A percentile compares a stretch with the other conserved stretches of the same genome.
These are phyloP conservation scores for Fagopyrum tataricum DNA, from an alignment of 148 eudicot genomes.

Conservation along the genomic window DNA sequence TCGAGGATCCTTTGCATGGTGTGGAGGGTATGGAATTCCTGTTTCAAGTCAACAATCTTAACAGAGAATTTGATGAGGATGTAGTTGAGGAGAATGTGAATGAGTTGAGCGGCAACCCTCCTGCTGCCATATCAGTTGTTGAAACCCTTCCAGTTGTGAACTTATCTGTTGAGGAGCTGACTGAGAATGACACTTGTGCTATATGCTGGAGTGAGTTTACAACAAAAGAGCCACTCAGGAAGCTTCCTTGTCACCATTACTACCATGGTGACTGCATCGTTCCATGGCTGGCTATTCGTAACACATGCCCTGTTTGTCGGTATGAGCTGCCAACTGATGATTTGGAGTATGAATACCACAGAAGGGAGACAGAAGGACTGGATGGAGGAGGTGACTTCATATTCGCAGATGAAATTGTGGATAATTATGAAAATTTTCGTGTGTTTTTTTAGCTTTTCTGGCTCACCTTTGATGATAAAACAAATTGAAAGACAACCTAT, in stretches of 20 bases:
- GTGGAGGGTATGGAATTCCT: constrained; percentile 77
- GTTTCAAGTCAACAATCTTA: constrained; percentile 57
- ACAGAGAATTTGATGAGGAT: constrained; percentile 23
- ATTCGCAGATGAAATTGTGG: neutral
- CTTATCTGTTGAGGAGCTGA: constrained; percentile 30
- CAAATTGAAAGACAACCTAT: neutral
- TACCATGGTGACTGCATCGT: constrained; percentile 83
- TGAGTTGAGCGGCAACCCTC: constrained; percentile 73
- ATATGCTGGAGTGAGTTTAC: constrained; percentile 68
- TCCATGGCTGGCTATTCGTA: constrained; percentile 78
- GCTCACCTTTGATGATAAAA: neutral
- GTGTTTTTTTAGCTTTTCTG: neutral
- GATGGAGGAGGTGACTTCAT: neutral
- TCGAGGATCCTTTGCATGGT: constrained; percentile 27
- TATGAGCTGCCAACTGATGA: constrained; percentile 94
- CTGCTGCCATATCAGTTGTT: constrained; percentile 62
- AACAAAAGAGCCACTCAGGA: constrained; percentile 48
- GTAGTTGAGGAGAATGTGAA: constrained; percentile 53
- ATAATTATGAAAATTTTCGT: neutral
- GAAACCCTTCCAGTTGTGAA: constrained; percentile 49
- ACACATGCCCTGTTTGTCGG: constrained; percentile 94
- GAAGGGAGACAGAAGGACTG: constrained; percentile 26
- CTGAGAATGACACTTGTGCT: constrained; percentile 48
- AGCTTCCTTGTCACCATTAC: constrained; percentile 74
- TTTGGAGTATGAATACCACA: constrained; percentile 65